Evolutionary conservation across 306 rosid genomes (phyloP).

Genomic region (Cotoneaster glaucophyllus): DNA sequence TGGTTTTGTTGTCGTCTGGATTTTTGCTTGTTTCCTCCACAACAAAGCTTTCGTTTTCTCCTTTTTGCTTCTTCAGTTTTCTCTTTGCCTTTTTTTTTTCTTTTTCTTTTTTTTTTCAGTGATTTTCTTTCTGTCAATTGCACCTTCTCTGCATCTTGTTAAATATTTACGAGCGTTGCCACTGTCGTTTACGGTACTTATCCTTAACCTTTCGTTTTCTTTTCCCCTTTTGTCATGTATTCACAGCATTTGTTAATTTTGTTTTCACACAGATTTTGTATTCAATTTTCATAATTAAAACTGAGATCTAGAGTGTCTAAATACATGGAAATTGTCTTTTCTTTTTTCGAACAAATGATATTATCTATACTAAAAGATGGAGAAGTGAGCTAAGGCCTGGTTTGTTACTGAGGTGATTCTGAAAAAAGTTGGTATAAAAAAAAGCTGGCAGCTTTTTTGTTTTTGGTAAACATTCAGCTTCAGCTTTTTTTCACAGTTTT

Average conservation of each 20-base stretch:
- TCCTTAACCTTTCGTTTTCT: not conserved
- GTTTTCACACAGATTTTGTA: not conserved
- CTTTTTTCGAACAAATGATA: too few species aligned
- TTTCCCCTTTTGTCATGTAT: not conserved
- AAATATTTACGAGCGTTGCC: slow-evolving; percentile 21
- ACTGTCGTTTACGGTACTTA: not conserved
- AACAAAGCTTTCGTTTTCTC: slow-evolving; percentile 39
- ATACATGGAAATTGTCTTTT: too few species aligned
- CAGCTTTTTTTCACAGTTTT: too few species aligned
- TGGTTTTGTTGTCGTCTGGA: slow-evolving; percentile 24
- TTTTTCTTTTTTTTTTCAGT: not conserved
- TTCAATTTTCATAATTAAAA: not conserved
- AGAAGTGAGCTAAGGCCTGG: too few species aligned
- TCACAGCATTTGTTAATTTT: not conserved
- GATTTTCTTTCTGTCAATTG: slow-evolving; percentile 8
- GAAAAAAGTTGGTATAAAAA: too few species aligned
- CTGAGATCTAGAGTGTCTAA: too few species aligned
- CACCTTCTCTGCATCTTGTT: not conserved
- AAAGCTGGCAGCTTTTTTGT: too few species aligned
- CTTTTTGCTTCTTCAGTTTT: not conserved
- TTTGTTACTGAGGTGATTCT: too few species aligned
- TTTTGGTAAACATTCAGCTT: too few species aligned
- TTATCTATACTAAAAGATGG: too few species aligned
- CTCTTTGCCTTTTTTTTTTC: not conserved
- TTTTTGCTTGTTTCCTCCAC: slow-evolving; percentile 46